Evolutionary conservation across 1,139 yeast genomes (phyloP), one percentile per base, ranked within the genome.

Genomic region (Suhomyces terraborum): DNA sequence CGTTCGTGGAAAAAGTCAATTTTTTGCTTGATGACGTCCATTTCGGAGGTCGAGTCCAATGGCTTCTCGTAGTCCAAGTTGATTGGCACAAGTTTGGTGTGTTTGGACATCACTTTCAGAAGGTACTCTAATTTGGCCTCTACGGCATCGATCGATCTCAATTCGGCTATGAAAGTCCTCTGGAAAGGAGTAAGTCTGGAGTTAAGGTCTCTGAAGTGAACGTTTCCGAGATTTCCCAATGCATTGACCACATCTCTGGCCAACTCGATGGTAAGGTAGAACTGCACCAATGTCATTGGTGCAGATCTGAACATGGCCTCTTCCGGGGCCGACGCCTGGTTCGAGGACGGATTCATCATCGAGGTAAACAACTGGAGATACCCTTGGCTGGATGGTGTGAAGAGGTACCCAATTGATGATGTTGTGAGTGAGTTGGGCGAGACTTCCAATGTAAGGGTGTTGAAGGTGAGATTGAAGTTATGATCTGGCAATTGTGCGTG

Each of bases 161-260:
- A 79, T 55, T 93, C 98, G 52, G 76, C 77, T 38, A 93, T 88
- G 59, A 85, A 93, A 1, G 95, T 79, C 49, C 98, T 75, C 64
- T 91, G 97, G 65, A 93, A 94, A 4, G 89, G 74, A 44, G 85
- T 84, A 41, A 87, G 78, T 53, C 78, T 79, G 36, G 84, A 72
- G 63, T 93, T 93, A 64, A 93, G 73, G 63, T 93, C 98, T 46
- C 96, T 77, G 63, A 94, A 89, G 59, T 94, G 98, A 21, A 93
- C 85, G 41, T 79, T 71, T 1, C 96, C 96, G 45, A 84, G 67
- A 47, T 81, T 80, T 7, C 98, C 98, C 30, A 93, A 67, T 3
- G 84, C 78, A 40, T 85, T 82, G 10, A 89, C 94, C 46, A 88
- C 82, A 47, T 89, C 95, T 48, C 98, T 74, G 6, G 95, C 87